Evolutionary conservation across 2,329 filamentous ascomycete genomes (phyloP).

Genomic region (Diaporthe sp.): DNA sequence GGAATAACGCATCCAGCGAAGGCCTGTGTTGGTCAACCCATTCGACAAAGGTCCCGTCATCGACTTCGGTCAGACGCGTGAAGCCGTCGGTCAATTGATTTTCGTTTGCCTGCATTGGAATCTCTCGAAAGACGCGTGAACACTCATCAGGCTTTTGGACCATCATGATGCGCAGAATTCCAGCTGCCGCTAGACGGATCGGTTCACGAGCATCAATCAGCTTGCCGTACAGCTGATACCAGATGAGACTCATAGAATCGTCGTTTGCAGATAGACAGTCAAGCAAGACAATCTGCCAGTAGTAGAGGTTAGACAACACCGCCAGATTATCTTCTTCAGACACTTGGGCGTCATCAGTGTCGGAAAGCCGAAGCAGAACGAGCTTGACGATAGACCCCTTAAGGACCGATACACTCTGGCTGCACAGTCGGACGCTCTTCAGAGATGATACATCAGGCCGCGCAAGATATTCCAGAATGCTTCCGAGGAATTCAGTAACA

Average conservation of each 20-base stretch:
- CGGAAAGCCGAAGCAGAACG: constrained; percentile 84
- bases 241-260: constrained; percentile 87
- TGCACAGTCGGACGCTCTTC: constrained; percentile 93
- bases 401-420: constrained; percentile 83
- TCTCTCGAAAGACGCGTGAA: constrained; percentile 78
- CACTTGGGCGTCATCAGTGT: constrained; percentile 78
- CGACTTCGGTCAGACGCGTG: constrained; percentile 85
- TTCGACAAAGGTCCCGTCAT: constrained; percentile 87
- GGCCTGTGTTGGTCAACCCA: constrained; percentile 90
- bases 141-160: constrained; percentile 94
- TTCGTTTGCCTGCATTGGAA: constrained; percentile 72
- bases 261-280: constrained; percentile 82
- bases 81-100: constrained; percentile 80
- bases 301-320: constrained; percentile 88
- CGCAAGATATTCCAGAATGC: constrained; percentile 89
- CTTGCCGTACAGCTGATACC: constrained; percentile 93
- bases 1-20: constrained; percentile 86
- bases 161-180: constrained; percentile 90
- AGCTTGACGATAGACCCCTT: constrained; percentile 84
- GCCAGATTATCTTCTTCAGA: constrained; percentile 74
- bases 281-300: constrained; percentile 95
- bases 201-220: constrained; percentile 78
- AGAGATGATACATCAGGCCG: constrained; percentile 83
- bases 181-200: constrained; percentile 82
- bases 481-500: constrained; percentile 88